phyloP scores from a whole-genome alignment of 1,139 yeast species.

The Lodderomyces jiufengensis region DNA sequence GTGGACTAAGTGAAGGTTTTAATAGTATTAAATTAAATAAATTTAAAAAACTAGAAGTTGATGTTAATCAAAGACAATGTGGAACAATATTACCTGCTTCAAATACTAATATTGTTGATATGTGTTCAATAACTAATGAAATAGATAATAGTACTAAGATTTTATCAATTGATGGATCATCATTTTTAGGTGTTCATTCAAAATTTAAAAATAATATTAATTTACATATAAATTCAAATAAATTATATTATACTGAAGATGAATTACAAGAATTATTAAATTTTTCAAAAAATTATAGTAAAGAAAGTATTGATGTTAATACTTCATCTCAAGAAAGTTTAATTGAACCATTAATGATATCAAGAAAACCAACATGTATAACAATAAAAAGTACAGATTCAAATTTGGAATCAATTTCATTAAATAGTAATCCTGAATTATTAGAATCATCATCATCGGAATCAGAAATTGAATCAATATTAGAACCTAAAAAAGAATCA shows the following conservation, averaged over 20 bases:
- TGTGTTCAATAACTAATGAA: slow-evolving; percentile 32
- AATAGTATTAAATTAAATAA: slow-evolving; percentile 36
- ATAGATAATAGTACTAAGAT: slow-evolving; percentile 31
- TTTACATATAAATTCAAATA: slow-evolving; percentile 19
- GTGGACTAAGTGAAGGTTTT: slow-evolving; percentile 48
- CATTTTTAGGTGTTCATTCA: slow-evolving; percentile 55
- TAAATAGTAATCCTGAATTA: no score
- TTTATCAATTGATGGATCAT: slow-evolving; percentile 51
- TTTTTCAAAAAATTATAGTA: no score
- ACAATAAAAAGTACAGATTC: neutral
- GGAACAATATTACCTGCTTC: slow-evolving; percentile 62
- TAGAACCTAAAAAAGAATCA: neutral
- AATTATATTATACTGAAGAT: slow-evolving; percentile 31
- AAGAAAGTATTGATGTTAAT: no score
- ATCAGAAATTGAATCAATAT: neutral
- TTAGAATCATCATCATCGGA: neutral
- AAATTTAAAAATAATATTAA: slow-evolving; percentile 35
- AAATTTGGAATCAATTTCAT: slow-evolving; percentile 5
- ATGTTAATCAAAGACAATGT: slow-evolving; percentile 47
- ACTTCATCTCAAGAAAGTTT: slow-evolving; percentile 9
- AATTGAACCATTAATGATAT: slow-evolving; percentile 22
- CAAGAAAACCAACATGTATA: slow-evolving; percentile 17
- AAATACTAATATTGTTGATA: slow-evolving; percentile 44
- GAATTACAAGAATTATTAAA: slow-evolving; percentile 28
- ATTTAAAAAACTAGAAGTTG: slow-evolving; percentile 27